Percentiles rank a stretch among this genome's conserved stretches.
These are phyloP conservation scores for Kazachstania taianensis DNA, from an alignment of 805 yeast species.

Conservation along the genomic window DNA sequence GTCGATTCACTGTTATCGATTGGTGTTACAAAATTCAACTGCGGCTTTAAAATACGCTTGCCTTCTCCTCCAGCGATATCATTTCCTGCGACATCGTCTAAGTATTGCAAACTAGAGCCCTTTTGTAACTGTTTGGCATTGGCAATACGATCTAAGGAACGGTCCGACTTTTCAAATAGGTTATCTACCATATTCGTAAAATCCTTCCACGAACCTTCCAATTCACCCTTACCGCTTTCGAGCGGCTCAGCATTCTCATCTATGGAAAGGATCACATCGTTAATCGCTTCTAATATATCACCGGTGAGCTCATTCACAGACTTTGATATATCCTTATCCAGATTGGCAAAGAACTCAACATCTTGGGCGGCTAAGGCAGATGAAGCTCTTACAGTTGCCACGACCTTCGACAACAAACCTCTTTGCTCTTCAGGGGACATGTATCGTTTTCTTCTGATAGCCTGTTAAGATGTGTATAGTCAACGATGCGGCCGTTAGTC, in stretches of 20 bases:
- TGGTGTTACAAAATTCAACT: slow-evolving; percentile 42
- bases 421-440: slow-evolving; percentile 6
- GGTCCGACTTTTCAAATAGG: slow-evolving; percentile 68
- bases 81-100: slow-evolving; percentile 36
- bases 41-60: slow-evolving; percentile 54
- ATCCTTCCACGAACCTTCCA: slow-evolving; percentile 48
- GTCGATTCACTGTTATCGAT: slow-evolving; percentile 57
- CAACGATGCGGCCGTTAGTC: too few species aligned
- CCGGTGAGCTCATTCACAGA: slow-evolving; percentile 34
- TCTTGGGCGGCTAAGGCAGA: slow-evolving; percentile 69
- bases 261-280: slow-evolving; percentile 33
- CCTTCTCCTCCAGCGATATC: slow-evolving; percentile 12
- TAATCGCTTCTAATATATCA: slow-evolving; percentile 37
- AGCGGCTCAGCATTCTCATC: slow-evolving; percentile 26
- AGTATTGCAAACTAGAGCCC: slow-evolving; percentile 31
- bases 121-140: slow-evolving; percentile 8
- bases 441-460: not conserved
- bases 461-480: too few species aligned
- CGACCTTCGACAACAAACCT: slow-evolving; percentile 7
- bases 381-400: slow-evolving; percentile 50
- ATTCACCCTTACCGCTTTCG: slow-evolving; percentile 33
- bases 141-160: slow-evolving; percentile 42
- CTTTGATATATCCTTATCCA: slow-evolving; percentile 40
- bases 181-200: slow-evolving; percentile 56
- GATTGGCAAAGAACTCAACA: slow-evolving; percentile 58